Evolutionary conservation across 1,284 basidiomycete species (phyloP).

Genomic region (Sporisorium scitamineum): DNA sequence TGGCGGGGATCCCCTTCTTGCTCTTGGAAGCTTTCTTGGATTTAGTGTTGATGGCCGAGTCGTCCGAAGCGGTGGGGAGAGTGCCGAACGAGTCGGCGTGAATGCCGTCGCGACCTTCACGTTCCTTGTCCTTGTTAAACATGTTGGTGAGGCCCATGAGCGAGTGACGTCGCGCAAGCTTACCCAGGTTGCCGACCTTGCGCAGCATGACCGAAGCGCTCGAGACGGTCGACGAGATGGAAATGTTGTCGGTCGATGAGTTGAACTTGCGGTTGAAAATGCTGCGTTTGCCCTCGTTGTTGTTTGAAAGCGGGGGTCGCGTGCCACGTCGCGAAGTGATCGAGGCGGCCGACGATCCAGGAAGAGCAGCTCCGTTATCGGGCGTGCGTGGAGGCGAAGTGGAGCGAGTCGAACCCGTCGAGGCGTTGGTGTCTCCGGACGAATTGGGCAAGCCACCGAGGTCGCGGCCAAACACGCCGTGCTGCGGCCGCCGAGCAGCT

Average conservation of each 20-base stretch:
- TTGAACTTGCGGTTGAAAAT: slow-evolving; percentile 92
- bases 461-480: slow-evolving; percentile 29
- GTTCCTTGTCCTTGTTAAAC: slow-evolving; percentile 74
- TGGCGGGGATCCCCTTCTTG: slow-evolving; percentile 76
- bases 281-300: slow-evolving; percentile 70
- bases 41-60: slow-evolving; percentile 63
- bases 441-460: slow-evolving; percentile 48
- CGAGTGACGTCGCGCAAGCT: slow-evolving; percentile 88
- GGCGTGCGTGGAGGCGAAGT: slow-evolving; percentile 61
- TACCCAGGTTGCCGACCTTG: slow-evolving; percentile 92
- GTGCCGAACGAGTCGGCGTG: slow-evolving; percentile 74
- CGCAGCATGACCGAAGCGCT: slow-evolving; percentile 97
- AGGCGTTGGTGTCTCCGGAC: slow-evolving; percentile 59
- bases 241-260: slow-evolving; percentile 95
- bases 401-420: slow-evolving; percentile 60
- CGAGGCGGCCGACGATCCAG: slow-evolving; percentile 59
- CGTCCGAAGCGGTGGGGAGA: slow-evolving; percentile 69
- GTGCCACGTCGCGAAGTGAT: slow-evolving; percentile 60
- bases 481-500: slow-evolving; percentile 17
- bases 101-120: slow-evolving; percentile 70
- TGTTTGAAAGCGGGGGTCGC: slow-evolving; percentile 57
- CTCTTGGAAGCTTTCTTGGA: slow-evolving; percentile 69
- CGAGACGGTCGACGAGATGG: slow-evolving; percentile 93
- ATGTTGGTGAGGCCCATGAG: slow-evolving; percentile 91
- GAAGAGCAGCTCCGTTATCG: slow-evolving; percentile 52